These are phyloP conservation scores for Phaffia rhodozyma DNA, from an alignment of 1,284 basidiomycete genomes.

Conservation along the genomic window DNA sequence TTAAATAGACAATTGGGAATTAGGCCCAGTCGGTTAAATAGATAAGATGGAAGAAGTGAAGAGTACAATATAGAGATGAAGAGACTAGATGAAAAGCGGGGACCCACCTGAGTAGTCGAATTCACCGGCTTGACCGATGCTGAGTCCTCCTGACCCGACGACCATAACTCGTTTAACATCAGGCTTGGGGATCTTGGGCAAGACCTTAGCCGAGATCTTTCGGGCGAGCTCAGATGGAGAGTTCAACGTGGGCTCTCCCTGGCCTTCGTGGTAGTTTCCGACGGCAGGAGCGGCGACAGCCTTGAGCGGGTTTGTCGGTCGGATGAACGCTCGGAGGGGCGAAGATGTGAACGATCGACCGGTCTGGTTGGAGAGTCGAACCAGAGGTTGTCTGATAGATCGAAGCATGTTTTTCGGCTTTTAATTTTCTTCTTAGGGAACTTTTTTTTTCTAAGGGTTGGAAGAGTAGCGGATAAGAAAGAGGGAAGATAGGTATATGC, in stretches of 20 bases:
- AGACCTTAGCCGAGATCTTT: conserved; percentile 77
- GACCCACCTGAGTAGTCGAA: conserved; percentile 88
- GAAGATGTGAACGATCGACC: conserved; percentile 7
- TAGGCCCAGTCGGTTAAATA: conserved; percentile 4
- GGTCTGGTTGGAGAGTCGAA: background rate
- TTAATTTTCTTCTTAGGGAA: no score
- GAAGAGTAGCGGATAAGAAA: no score
- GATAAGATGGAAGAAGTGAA: conserved; percentile 4
- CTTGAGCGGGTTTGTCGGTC: background rate
- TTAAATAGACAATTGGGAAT: conserved; percentile 6
- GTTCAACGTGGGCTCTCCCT: conserved; percentile 62
- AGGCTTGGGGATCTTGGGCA: conserved; percentile 71
- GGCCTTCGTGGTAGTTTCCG: conserved; percentile 54
- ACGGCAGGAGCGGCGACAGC: conserved; percentile 69
- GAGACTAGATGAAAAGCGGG: conserved; percentile 8
- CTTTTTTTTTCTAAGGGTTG: no score
- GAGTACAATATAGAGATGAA: conserved; percentile 18
- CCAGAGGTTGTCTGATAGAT: conserved; percentile 3
- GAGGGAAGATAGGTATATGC: no score
- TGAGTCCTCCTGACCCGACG: conserved; percentile 90
- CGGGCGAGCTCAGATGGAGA: conserved; percentile 86
- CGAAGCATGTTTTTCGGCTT: conserved; percentile 7
- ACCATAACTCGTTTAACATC: conserved; percentile 94
- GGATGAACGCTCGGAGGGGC: background rate
- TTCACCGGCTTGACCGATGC: conserved; percentile 97